Evolutionary conservation across 192 early-diverging fungal genomes (phyloP).

Genomic region (Lunasporangiospora selenospora): DNA sequence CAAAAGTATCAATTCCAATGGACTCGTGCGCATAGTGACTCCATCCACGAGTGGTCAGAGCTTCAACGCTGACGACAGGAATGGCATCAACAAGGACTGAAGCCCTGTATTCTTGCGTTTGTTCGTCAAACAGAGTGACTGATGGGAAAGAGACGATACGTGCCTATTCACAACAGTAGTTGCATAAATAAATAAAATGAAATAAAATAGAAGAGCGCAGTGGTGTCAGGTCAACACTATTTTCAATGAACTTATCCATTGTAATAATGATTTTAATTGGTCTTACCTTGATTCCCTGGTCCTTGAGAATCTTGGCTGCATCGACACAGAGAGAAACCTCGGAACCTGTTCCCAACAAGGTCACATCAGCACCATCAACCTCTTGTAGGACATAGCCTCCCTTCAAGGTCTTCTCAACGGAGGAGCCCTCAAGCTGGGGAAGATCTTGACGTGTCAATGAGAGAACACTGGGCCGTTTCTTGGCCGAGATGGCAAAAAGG

Average conservation of each 20-base stretch:
- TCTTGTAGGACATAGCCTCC: constrained; percentile 89
- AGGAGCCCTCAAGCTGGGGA: constrained; percentile 88
- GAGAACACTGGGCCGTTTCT: constrained; percentile 79
- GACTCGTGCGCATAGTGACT: constrained; percentile 87
- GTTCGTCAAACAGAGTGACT: constrained; percentile 86
- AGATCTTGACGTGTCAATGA: constrained; percentile 93
- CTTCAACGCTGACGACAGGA: constrained; percentile 91
- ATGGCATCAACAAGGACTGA: constrained; percentile 81
- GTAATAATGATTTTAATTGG: too few species aligned
- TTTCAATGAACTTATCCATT: too few species aligned
- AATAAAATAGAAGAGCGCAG: too few species aligned
- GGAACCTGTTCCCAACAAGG: constrained; percentile 88
- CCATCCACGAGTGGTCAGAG: constrained; percentile 89
- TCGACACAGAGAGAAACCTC: constrained; percentile 91
- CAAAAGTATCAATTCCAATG: constrained; percentile 91
- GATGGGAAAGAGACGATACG: constrained; percentile 96
- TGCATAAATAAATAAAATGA: not conserved
- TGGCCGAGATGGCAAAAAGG: constrained; percentile 75
- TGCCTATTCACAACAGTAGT: constrained; percentile 49
- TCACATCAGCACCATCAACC: constrained; percentile 64
- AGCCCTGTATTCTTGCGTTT: constrained; percentile 80
- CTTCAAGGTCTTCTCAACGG: constrained; percentile 79
- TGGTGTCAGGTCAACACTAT: too few species aligned
- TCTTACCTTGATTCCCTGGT: constrained; percentile 53
- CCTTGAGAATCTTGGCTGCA: constrained; percentile 76